These are phyloP conservation scores for Scleroderma citrinum DNA, from an alignment of 768 basidiomycete species.

Conservation along the genomic window DNA sequence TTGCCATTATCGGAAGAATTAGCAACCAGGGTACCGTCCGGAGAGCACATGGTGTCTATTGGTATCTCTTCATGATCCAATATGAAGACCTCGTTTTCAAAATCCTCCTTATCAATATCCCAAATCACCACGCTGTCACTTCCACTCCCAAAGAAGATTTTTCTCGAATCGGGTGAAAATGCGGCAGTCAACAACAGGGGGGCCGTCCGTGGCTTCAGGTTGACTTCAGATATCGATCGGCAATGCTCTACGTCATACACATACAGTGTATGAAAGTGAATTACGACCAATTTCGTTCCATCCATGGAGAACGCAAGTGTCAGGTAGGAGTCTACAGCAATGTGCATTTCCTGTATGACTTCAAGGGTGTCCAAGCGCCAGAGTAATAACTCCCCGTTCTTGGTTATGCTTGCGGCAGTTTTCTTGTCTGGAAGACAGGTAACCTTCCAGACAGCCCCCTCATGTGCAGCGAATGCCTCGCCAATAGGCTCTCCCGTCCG, in stretches of 20 bases:
- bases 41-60: conserved; percentile 9
- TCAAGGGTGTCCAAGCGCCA: conserved; percentile 5
- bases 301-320: background rate
- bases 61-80: background rate
- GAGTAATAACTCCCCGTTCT: background rate
- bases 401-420: background rate
- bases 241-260: conserved; percentile 1
- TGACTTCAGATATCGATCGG: background rate
- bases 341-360: background rate
- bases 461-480: background rate
- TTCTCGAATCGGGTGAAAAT: conserved; percentile 6
- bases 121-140: conserved; percentile 10
- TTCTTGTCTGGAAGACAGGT: background rate
- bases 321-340: background rate
- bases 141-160: conserved; percentile 8
- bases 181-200: background rate
- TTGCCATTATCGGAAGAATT: conserved; percentile 6
- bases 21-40: conserved; percentile 6
- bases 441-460: background rate
- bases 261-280: background rate
- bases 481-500: background rate
- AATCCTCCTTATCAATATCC: conserved; percentile 6
- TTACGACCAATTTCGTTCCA: conserved; percentile 1
- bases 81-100: background rate
- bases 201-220: background rate